Evolutionary conservation across 805 yeast genomes (phyloP).

Genomic region (Blastobotrys mokoenaii): DNA sequence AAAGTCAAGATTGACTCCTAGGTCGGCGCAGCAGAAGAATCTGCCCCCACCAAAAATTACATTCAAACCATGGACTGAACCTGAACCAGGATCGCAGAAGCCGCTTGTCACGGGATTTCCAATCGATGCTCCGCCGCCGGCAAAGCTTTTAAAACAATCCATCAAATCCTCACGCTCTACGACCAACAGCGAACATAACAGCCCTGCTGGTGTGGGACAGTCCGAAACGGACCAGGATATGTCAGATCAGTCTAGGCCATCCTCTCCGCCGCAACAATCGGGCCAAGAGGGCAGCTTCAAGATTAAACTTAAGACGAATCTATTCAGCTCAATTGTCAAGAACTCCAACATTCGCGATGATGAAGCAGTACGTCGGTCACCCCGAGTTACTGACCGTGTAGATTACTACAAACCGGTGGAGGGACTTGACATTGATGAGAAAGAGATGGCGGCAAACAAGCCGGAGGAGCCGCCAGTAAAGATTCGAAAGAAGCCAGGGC

Average conservation of each 20-base stretch:
- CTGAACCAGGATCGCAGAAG: constrained; percentile 43
- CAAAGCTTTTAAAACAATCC: background rate
- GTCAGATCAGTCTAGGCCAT: background rate
- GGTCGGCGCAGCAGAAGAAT: background rate
- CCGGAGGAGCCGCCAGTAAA: no score
- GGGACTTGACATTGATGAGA: background rate
- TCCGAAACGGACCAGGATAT: no score
- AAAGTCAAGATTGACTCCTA: no score
- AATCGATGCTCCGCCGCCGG: constrained; percentile 57
- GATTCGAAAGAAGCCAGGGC: background rate
- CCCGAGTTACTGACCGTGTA: background rate
- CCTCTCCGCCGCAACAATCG: constrained; percentile 9
- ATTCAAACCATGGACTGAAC: constrained; percentile 41
- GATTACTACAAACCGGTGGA: background rate
- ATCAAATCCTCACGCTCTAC: constrained; percentile 4
- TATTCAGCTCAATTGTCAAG: constrained; percentile 14
- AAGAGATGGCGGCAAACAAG: no score
- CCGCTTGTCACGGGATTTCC: constrained; percentile 68
- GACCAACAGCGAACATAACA: background rate
- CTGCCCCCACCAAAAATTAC: background rate
- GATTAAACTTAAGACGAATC: constrained; percentile 17
- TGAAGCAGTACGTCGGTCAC: background rate
- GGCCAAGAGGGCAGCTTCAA: constrained; percentile 15
- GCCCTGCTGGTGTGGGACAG: no score
- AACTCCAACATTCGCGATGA: constrained; percentile 10